Conservation (phyloP, 306 rosid species). For the Trifolium subterraneum region DNA sequence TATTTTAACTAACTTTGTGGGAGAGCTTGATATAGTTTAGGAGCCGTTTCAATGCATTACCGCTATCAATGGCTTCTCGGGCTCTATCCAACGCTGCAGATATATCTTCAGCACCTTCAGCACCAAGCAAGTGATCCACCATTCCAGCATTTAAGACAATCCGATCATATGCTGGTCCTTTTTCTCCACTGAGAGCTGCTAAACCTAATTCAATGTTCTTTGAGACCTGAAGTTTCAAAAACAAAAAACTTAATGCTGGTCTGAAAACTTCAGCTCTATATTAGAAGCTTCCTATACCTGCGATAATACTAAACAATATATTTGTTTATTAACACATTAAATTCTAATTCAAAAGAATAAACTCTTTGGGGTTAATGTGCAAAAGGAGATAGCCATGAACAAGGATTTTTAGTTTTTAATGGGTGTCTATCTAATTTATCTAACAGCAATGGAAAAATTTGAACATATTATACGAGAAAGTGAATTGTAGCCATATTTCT, state of each 20-base stretch:
- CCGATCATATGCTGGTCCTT: slow-evolving; percentile 93
- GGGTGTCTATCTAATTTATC: neutral
- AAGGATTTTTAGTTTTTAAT: neutral
- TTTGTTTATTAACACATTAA: neutral
- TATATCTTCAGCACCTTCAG: slow-evolving; percentile 86
- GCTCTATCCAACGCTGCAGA: slow-evolving; percentile 80
- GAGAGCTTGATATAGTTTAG: slow-evolving; percentile 80
- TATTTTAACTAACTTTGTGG: slow-evolving; percentile 53
- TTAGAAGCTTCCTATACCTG: slow-evolving; percentile 15
- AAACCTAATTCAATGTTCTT: slow-evolving; percentile 92
- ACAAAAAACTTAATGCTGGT: slow-evolving; percentile 25
- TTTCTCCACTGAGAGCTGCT: slow-evolving; percentile 80
- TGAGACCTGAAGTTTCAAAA: slow-evolving; percentile 59
- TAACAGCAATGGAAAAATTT: neutral
- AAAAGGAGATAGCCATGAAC: neutral
- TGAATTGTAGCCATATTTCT: slow-evolving; percentile 26
- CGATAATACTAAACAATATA: slow-evolving; percentile 16
- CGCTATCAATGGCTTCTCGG: slow-evolving; percentile 92
- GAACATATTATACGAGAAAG: neutral
- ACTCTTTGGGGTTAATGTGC: neutral
- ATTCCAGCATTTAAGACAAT: slow-evolving; percentile 88
- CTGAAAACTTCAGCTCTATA: slow-evolving; percentile 13
- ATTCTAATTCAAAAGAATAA: slow-evolving; percentile 18
- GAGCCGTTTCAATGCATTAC: slow-evolving; percentile 81
- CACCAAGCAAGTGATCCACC: slow-evolving; percentile 95